These are phyloP conservation scores for Erodium trifolium DNA, from an alignment of 441 rosid genomes.

Conservation along the genomic window DNA sequence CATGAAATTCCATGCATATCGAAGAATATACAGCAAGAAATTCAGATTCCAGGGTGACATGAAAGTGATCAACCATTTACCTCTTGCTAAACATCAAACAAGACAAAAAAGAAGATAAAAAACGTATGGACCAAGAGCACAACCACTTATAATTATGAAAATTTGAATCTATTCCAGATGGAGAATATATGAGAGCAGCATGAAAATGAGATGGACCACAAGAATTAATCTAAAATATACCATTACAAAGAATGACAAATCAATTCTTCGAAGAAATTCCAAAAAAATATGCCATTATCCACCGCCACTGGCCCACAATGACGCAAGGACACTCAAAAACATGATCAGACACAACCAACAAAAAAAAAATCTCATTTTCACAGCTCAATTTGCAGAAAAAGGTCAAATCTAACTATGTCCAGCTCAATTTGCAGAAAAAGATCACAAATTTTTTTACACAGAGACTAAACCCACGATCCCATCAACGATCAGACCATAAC, in stretches of 20 bases:
- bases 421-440: neutral
- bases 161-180: neutral
- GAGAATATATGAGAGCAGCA: neutral
- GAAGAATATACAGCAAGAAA: neutral
- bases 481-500: neutral
- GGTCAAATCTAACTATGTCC: no score
- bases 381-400: neutral
- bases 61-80: no score
- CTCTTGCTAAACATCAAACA: no score
- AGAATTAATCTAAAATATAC: neutral
- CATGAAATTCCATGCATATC: no score
- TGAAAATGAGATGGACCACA: neutral
- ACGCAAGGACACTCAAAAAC: no score
- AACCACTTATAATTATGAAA: neutral
- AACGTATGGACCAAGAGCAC: neutral
- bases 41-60: neutral
- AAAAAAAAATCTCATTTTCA: neutral
- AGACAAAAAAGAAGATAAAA: no score
- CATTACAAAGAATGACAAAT: no score
- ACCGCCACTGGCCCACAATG: no score
- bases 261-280: no score
- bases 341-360: neutral
- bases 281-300: no score
- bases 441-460: neutral
- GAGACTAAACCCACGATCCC: neutral